Evolutionary conservation across 441 rosid genomes (phyloP), one percentile per base, ranked within the genome.

Genomic region (Macaranga tanarius): DNA sequence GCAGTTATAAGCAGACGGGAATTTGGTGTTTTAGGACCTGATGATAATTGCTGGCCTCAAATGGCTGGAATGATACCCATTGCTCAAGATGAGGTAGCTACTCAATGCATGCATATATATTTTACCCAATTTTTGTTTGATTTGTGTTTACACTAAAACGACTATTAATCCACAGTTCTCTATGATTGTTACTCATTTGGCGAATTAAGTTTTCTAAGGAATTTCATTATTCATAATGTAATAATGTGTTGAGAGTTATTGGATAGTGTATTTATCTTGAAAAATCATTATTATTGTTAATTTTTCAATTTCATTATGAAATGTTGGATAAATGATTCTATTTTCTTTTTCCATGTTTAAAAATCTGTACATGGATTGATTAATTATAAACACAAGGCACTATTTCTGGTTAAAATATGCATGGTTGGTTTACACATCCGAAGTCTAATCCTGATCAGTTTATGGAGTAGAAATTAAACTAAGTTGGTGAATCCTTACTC

Each of bases 31-130:
- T 72, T 87, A 74, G 97, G 90, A 63, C 83, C 80, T 72, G 94
- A 76, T 61, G 91, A 80, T 45, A 85, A 83, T 72, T 85, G 88
- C 81, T 94, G 99, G 99, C 94, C 97, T 31, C 97, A 88, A 86
- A 90, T 94, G 99, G 97, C 92, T 52, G 81, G 97, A 78, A 89
- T 81, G 88, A 84, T 94, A 47, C 97, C 99, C n/a, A 69, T 79
- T 76, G 26, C 72, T 63, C 79, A 83, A 26, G 85, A 89, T 71
- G 85, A 92, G 99, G 99, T 92, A 86, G 47, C 51, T 19, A 26
- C 6, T 52, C 4, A 5, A 1, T n/a, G 22, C 9, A 34, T 70
- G 47, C 31, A 38, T 62, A 55, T 48, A 38, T 38, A 34, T 34
- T 34, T 34, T n/a, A n/a, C 38, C 38, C 38, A 1, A 4, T 34